Percentiles rank a stretch among this genome's conserved stretches.
phyloP scores from a whole-genome alignment of 73 alveolate species.

The Paramecium primaurelia region DNA sequence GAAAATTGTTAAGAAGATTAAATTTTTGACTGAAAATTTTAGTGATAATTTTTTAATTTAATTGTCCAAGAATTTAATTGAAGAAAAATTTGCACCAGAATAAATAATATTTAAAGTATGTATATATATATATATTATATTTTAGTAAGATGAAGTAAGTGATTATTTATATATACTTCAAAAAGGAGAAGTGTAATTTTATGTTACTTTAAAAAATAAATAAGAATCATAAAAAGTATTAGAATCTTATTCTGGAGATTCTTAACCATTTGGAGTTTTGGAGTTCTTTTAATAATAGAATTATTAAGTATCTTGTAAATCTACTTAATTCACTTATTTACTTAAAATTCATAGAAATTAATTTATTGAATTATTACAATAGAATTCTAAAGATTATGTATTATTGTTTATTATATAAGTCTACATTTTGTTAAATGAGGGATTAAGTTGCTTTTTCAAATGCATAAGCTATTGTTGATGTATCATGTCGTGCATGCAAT shows the following conservation, averaged over 20 bases:
- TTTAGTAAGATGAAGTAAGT: background rate
- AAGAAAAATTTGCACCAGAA: slow-evolving; percentile 37
- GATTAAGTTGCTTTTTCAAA: background rate
- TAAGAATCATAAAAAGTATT: background rate
- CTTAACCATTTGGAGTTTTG: background rate
- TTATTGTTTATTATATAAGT: background rate
- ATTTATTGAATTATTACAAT: background rate
- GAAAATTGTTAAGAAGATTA: background rate
- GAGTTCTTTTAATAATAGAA: background rate
- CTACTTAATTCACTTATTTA: slow-evolving; percentile 23
- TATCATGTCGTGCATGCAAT: slow-evolving; percentile 33
- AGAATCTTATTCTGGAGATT: background rate
- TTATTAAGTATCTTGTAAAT: slow-evolving; percentile 8
- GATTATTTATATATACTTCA: background rate
- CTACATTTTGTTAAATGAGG: background rate
- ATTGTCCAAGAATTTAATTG: background rate
- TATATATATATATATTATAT: background rate
- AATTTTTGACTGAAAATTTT: slow-evolving; percentile 16
- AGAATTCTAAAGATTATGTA: background rate
- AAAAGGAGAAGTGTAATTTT: slow-evolving; percentile 1
- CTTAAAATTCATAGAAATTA: background rate
- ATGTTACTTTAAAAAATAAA: background rate
- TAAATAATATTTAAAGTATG: background rate
- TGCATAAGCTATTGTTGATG: background rate
- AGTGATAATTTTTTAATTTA: background rate